phyloP scores from a whole-genome alignment of 345 rosid species.

The Citrus inodora region DNA sequence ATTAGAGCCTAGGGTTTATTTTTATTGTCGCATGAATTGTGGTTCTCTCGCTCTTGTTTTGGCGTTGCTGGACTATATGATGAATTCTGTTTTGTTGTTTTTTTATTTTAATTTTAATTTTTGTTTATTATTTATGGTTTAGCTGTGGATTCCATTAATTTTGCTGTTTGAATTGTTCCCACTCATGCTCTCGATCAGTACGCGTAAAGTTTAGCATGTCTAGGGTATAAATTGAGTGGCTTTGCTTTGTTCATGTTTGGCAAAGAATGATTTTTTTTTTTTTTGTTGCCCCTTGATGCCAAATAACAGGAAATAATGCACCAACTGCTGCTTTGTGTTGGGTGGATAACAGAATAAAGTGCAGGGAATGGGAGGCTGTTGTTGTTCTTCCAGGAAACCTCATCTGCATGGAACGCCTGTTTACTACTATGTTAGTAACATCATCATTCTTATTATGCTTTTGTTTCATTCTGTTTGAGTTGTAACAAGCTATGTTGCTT shows the following conservation, averaged over 20 bases:
- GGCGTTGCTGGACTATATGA: too few relatives aligned
- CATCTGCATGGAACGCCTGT: constrained; percentile 79
- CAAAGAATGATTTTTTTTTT: background rate
- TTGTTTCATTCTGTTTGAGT: constrained; percentile 1
- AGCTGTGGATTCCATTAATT: background rate
- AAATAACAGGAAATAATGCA: constrained; percentile 32
- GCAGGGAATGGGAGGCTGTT: constrained; percentile 85
- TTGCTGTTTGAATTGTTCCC: background rate
- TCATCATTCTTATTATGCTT: background rate
- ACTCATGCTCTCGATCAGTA: too few relatives aligned
- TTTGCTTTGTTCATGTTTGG: background rate
- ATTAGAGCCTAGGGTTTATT: constrained; percentile 26
- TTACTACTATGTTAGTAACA: constrained; percentile 68
- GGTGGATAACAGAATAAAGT: constrained; percentile 23
- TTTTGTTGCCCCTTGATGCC: background rate
- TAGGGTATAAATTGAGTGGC: background rate
- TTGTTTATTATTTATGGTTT: background rate
- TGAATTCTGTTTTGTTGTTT: background rate
- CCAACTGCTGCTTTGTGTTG: constrained; percentile 13
- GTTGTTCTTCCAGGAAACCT: constrained; percentile 74
- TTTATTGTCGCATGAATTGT: background rate
- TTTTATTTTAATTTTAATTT: background rate
- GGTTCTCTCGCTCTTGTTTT: background rate
- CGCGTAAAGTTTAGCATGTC: background rate
- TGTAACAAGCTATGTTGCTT: background rate